These are phyloP conservation scores for Wickerhamiella dianesei DNA, from an alignment of 805 yeast species.

Conservation along the genomic window DNA sequence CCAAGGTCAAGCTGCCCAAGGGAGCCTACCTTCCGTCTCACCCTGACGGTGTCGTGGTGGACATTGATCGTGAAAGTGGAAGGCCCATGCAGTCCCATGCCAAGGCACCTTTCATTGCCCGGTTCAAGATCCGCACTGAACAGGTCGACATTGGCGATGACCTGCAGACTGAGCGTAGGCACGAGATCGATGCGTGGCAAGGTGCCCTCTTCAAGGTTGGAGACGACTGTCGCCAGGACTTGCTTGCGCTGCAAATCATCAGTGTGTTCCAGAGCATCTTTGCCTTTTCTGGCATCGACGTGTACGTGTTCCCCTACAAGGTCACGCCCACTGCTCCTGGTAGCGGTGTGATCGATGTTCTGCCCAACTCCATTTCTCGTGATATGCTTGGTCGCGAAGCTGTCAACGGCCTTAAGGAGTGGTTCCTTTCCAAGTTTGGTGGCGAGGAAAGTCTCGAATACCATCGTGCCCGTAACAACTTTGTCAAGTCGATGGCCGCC, in stretches of 20 bases:
- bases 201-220: slow-evolving; percentile 98
- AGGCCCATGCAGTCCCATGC: slow-evolving; percentile 95
- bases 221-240: slow-evolving; percentile 97
- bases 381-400: slow-evolving; percentile 99
- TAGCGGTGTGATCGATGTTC: slow-evolving; percentile 95
- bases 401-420: slow-evolving; percentile 89
- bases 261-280: slow-evolving; percentile 86
- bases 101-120: slow-evolving; percentile 96
- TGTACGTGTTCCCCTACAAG: slow-evolving; percentile 82
- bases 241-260: slow-evolving; percentile 80
- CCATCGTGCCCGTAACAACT: slow-evolving; percentile 83
- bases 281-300: slow-evolving; percentile 75
- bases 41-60: slow-evolving; percentile 90
- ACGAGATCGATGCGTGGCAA: slow-evolving; percentile 54
- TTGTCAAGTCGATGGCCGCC: slow-evolving; percentile 84
- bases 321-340: slow-evolving; percentile 99
- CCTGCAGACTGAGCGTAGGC: slow-evolving; percentile 23
- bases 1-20: slow-evolving; percentile 50
- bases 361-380: slow-evolving; percentile 88
- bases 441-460: slow-evolving; percentile 83
- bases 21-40: slow-evolving; percentile 92
- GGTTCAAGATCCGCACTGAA: slow-evolving; percentile 63
- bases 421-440: slow-evolving; percentile 83
- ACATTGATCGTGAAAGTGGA: slow-evolving; percentile 84
- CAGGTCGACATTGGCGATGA: slow-evolving; percentile 18